Percentiles rank a stretch among this genome's conserved stretches.
Evolutionary conservation across 2,329 filamentous ascomycete species (phyloP).

Genomic region (Diaporthe sp.): DNA sequence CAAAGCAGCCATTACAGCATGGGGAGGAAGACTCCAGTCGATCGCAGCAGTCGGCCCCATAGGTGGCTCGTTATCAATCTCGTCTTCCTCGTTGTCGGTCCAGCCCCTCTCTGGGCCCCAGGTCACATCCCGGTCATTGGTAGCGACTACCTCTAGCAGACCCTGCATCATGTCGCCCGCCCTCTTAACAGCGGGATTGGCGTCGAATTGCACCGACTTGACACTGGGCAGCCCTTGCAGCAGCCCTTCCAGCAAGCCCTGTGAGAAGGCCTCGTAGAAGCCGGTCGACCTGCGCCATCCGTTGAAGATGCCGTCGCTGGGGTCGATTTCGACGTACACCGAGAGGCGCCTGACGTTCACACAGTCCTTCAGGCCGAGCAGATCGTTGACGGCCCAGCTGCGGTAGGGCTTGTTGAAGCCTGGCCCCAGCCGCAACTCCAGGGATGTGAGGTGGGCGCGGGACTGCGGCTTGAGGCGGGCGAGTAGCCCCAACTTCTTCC

Average conservation of each 20-base stretch:
- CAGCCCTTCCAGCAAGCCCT: slow-evolving; percentile 67
- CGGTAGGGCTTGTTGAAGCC: slow-evolving; percentile 79
- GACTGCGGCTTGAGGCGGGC: slow-evolving; percentile 73
- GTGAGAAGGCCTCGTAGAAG: slow-evolving; percentile 78
- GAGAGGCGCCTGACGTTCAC: slow-evolving; percentile 69
- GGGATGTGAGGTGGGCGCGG: slow-evolving; percentile 69
- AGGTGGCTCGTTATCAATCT: slow-evolving; percentile 27
- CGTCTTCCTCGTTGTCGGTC: slow-evolving; percentile 65
- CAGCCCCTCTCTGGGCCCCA: slow-evolving; percentile 79
- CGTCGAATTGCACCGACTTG: slow-evolving; percentile 76
- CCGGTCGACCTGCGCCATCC: slow-evolving; percentile 75
- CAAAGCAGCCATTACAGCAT: slow-evolving; percentile 22
- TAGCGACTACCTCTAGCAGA: slow-evolving; percentile 65
- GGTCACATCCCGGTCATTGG: slow-evolving; percentile 58
- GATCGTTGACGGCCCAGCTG: slow-evolving; percentile 76
- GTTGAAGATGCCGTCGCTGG: slow-evolving; percentile 74
- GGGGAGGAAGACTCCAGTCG: slow-evolving; percentile 22
- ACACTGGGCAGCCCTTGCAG: slow-evolving; percentile 69
- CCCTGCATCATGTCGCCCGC: slow-evolving; percentile 73
- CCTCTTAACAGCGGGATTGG: slow-evolving; percentile 74
- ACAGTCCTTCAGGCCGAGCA: slow-evolving; percentile 74
- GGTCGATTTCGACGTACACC: slow-evolving; percentile 80
- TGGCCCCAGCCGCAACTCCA: slow-evolving; percentile 80
- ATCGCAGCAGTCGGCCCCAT: slow-evolving; percentile 24
- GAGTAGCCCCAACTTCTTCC: slow-evolving; percentile 79